Evolutionary conservation across 2,329 filamentous ascomycete species (phyloP).

Genomic region (Rutstroemia sp.): DNA sequence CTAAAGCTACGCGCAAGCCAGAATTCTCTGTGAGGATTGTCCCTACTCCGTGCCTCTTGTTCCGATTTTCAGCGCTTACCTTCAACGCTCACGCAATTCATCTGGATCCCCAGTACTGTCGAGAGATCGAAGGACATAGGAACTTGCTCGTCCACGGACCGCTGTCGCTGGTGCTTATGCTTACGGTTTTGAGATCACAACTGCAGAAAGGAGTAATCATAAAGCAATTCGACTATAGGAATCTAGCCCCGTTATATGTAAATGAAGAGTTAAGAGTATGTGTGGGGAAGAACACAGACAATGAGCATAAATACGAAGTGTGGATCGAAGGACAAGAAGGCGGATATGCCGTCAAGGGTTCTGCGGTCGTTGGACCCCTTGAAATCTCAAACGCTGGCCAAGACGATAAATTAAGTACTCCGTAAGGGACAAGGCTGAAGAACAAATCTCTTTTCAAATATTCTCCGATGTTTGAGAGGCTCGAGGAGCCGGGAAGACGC

Average conservation of each 20-base stretch:
- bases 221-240: constrained; percentile 64
- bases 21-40: constrained; percentile 52
- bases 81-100: constrained; percentile 94
- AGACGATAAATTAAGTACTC: background rate
- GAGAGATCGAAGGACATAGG: constrained; percentile 64
- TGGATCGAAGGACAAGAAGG: constrained; percentile 59
- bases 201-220: constrained; percentile 38
- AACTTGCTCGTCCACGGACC: constrained; percentile 82
- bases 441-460: constrained; percentile 6
- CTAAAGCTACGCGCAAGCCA: constrained; percentile 28
- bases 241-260: constrained; percentile 74
- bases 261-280: constrained; percentile 65
- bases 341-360: constrained; percentile 57
- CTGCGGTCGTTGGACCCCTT: constrained; percentile 23
- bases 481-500: background rate
- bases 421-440: constrained; percentile 6
- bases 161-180: constrained; percentile 68
- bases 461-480: constrained; percentile 6
- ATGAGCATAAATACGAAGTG: constrained; percentile 45
- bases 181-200: constrained; percentile 53
- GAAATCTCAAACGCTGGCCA: background rate
- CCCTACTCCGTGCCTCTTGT: constrained; percentile 67
- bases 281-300: constrained; percentile 40
- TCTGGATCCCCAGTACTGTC: constrained; percentile 65
- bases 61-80: constrained; percentile 83